Evolutionary conservation across 768 basidiomycete species (phyloP), one percentile per base, ranked within the genome.

Genomic region (Suillus subalutaceus): DNA sequence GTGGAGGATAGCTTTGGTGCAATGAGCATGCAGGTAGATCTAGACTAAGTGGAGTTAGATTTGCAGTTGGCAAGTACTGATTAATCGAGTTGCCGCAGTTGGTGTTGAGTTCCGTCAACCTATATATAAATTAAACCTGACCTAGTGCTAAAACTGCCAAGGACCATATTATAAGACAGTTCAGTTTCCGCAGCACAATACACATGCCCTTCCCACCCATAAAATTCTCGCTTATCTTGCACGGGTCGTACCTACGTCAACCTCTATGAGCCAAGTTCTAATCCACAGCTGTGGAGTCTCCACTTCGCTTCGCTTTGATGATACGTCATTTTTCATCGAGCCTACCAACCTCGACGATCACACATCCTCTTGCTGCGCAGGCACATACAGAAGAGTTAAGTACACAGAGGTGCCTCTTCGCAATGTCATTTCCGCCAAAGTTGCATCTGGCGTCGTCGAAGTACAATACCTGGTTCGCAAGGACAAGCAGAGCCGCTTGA

Each of bases 341-440:
- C 69, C 72, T 41, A 63, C 66, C 65, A 67, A 16, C 20, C 6
- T 53, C 30, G 7, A 43, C 6, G 41, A 57, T 64, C 16, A 44
- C 64, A 46, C 43, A 13, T 58, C 67, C 0, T 70, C 72, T 40
- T 58, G 61, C n/a, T 67, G 50, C 43, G 10, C 41, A 16, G 18
- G n/a, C 30, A 15, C 70, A 63, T 70, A 59, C 10, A 40, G 46
- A 26, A 66, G 37, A 32, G 26, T 62, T 41, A 20, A 66, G 63
- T 67, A 15, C 63, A 75, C 62, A 1, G 72, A 80, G 48, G 70
- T 82, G 61, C 78, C 84, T 50, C 67, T 84, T 50, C 80, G 81
- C 40, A 82, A 90, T 68, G 83, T 94, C 61, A 73, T 94, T 23
- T 81, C 81, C 63, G 88, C 86, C 1, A 79, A 75, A 40, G 74